Percentiles rank a stretch among this genome's conserved stretches.
These are phyloP conservation scores for Cenchrus fungigraminus DNA, from an alignment of 176 grass and related monocot genomes.

Conservation along the genomic window DNA sequence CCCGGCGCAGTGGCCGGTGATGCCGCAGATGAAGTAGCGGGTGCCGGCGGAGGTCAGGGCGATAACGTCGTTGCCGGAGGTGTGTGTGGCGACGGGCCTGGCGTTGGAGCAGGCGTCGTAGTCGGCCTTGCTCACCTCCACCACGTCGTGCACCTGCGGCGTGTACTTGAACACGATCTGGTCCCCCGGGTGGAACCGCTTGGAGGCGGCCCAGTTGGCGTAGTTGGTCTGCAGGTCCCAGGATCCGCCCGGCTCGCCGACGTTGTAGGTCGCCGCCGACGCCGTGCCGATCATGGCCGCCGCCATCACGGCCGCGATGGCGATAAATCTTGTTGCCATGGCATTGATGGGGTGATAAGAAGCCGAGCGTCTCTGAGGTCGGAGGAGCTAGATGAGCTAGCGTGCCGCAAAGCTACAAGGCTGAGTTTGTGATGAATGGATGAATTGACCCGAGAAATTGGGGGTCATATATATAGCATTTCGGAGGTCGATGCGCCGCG, in stretches of 20 bases:
- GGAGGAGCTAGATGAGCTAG: background rate
- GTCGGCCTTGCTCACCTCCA: slow-evolving; percentile 52
- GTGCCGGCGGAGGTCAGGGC: slow-evolving; percentile 27
- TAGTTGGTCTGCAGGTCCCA: slow-evolving; percentile 62
- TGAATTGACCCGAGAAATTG: background rate
- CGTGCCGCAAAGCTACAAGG: background rate
- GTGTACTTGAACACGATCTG: slow-evolving; percentile 55
- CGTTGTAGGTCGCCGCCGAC: slow-evolving; percentile 53
- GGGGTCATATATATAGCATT: background rate
- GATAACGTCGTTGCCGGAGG: slow-evolving; percentile 40
- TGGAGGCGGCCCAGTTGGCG: slow-evolving; percentile 45
- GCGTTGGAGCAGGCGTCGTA: slow-evolving; percentile 48
- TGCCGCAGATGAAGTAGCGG: slow-evolving; percentile 70
- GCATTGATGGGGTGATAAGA: background rate
- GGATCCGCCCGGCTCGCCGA: slow-evolving; percentile 40
- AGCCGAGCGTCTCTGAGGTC: background rate
- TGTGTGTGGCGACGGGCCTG: slow-evolving; percentile 37
- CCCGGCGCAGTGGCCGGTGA: slow-evolving; percentile 43
- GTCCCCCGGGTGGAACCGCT: slow-evolving; percentile 53
- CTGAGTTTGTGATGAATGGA: background rate
- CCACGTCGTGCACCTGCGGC: slow-evolving; percentile 38
- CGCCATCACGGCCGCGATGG: slow-evolving; percentile 23
- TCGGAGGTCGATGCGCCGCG: too few species aligned
- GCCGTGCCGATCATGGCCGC: slow-evolving; percentile 34
- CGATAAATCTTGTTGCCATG: slow-evolving; percentile 6